These are phyloP conservation scores for Pseudoneurospora amorphoporcata DNA, from an alignment of 495 filamentous ascomycete species.

Conservation along the genomic window DNA sequence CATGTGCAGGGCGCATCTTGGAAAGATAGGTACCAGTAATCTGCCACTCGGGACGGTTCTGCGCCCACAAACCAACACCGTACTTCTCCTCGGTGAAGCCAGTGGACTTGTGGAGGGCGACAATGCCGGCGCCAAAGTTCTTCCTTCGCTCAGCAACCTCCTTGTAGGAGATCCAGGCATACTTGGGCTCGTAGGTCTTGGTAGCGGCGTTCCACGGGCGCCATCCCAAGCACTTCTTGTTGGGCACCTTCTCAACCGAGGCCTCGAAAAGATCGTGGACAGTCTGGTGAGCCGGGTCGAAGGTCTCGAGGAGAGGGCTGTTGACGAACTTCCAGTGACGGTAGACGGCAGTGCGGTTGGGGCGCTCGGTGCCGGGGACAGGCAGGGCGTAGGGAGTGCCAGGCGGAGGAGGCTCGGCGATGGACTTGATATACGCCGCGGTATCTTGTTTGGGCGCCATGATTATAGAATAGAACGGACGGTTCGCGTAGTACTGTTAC, in stretches of 20 bases:
- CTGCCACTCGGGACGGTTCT: slow-evolving; percentile 97
- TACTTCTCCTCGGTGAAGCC: slow-evolving; percentile 60
- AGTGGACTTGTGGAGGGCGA: slow-evolving; percentile 65
- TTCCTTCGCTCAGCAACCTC: slow-evolving; percentile 70
- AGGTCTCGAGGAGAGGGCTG: slow-evolving; percentile 56
- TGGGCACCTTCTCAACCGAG: slow-evolving; percentile 44
- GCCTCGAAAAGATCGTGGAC: slow-evolving; percentile 76
- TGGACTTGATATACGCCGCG: slow-evolving; percentile 28
- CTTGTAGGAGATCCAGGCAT: slow-evolving; percentile 74
- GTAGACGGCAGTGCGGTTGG: slow-evolving; percentile 67
- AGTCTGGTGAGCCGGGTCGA: slow-evolving; percentile 63
- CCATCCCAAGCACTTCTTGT: slow-evolving; percentile 64
- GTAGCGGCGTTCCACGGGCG: slow-evolving; percentile 68
- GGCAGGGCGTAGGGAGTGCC: slow-evolving; percentile 55
- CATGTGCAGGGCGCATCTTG: neutral
- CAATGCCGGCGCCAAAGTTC: slow-evolving; percentile 78
- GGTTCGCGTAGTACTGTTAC: neutral
- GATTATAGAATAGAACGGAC: slow-evolving; percentile 1
- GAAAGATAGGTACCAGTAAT: slow-evolving; percentile 53
- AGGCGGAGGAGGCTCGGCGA: slow-evolving; percentile 44
- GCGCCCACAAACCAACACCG: slow-evolving; percentile 86
- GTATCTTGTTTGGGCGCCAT: slow-evolving; percentile 30
- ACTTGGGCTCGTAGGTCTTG: slow-evolving; percentile 63
- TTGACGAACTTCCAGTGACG: slow-evolving; percentile 71
- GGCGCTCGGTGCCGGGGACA: slow-evolving; percentile 60